A percentile compares a stretch with the other conserved stretches of the same genome.
Conservation (phyloP, 129 eudicot genomes). For the Tanacetum coccineum region DNA sequence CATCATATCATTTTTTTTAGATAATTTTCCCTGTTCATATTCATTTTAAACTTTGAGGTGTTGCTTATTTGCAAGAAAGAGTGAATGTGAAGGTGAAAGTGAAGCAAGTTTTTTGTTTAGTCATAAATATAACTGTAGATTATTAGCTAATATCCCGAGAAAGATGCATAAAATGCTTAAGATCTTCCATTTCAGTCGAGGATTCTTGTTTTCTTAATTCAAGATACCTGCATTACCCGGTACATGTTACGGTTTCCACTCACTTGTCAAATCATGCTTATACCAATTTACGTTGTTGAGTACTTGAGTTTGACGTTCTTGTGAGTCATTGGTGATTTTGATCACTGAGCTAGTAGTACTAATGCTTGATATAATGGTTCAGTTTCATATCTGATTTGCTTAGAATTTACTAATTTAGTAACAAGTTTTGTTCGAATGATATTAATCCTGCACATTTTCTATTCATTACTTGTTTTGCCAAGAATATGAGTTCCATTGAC, state of each 20-base stretch:
- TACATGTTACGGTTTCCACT: slow-evolving; percentile 5
- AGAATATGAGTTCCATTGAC: too few relatives aligned
- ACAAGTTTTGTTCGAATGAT: not conserved
- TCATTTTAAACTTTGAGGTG: too few relatives aligned
- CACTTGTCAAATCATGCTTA: not conserved
- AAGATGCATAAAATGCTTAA: not conserved
- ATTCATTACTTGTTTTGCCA: not conserved
- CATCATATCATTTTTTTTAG: not conserved
- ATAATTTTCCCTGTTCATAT: too few relatives aligned
- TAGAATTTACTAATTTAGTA: not conserved
- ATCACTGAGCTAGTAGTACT: not conserved
- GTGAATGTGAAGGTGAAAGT: not conserved
- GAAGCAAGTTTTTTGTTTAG: not conserved
- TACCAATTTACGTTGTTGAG: not conserved
- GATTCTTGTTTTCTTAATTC: not conserved
- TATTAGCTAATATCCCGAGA: not conserved
- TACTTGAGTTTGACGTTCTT: not conserved
- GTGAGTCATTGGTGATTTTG: not conserved
- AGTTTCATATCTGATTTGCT: not conserved
- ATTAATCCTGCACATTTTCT: not conserved
- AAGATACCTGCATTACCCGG: not conserved
- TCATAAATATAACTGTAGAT: not conserved
- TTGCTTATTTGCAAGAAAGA: slow-evolving; percentile 15
- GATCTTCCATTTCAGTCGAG: not conserved
- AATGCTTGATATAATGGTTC: not conserved